phyloP scores from a whole-genome alignment of 2,329 filamentous ascomycete species.

The Arthroderma sp. region DNA sequence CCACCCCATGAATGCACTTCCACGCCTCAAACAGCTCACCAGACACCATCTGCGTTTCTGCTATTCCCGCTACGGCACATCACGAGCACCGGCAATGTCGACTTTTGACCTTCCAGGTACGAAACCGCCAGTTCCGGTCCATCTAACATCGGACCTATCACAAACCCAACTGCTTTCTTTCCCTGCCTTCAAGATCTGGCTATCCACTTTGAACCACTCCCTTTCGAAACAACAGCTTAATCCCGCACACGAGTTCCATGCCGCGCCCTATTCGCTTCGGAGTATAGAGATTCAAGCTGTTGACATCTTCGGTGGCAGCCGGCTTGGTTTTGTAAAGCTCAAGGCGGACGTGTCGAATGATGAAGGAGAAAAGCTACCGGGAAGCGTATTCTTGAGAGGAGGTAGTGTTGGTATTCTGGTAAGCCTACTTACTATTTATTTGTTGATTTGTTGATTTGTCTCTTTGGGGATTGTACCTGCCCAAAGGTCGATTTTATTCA shows the following conservation, averaged over 20 bases:
- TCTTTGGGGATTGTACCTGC: background rate
- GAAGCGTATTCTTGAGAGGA: conserved; percentile 44
- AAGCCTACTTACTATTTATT: conserved; percentile 10
- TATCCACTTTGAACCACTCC: conserved; percentile 36
- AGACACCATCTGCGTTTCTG: background rate
- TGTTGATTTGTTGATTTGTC: background rate
- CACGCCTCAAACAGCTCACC: background rate
- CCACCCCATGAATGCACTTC: too few species aligned
- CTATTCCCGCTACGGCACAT: background rate
- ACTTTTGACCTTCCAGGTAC: conserved; percentile 28
- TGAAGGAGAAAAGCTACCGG: conserved; percentile 39
- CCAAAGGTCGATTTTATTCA: background rate
- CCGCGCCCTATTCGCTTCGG: conserved; percentile 37
- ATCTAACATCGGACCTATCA: conserved; percentile 30
- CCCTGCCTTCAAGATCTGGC: conserved; percentile 43
- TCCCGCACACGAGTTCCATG: conserved; percentile 38
- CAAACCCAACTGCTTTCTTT: conserved; percentile 36
- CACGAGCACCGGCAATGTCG: conserved; percentile 20
- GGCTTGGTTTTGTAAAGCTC: conserved; percentile 45
- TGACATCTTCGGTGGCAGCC: conserved; percentile 38
- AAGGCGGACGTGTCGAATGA: conserved; percentile 41
- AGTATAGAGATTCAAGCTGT: conserved; percentile 41
- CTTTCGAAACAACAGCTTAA: conserved; percentile 32
- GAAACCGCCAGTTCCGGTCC: conserved; percentile 26
- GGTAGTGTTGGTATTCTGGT: conserved; percentile 47